A percentile compares a stretch with the other conserved stretches of the same genome.
Conservation (phyloP, 306 rosid species). For the Vigna angularis region DNA sequence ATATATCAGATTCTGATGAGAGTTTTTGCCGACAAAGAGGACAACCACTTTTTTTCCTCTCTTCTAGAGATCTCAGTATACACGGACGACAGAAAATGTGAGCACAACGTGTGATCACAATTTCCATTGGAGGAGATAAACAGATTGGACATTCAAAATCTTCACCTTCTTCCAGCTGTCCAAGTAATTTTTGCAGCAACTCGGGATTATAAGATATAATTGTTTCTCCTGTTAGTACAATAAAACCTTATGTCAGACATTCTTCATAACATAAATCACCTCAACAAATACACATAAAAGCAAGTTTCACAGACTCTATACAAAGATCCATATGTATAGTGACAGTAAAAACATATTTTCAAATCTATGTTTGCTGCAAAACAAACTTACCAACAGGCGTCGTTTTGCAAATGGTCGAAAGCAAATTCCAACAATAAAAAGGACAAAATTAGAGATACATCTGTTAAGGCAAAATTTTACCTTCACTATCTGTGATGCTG, state of each 20-base stretch:
- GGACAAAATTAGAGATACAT: not conserved
- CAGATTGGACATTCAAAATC: conserved; percentile 93
- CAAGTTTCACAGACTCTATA: not conserved
- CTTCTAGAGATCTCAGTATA: conserved; percentile 63
- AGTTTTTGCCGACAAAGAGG: conserved; percentile 81
- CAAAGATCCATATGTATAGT: not conserved
- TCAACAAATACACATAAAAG: not conserved
- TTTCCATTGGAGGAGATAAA: conserved; percentile 62
- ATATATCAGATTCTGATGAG: conserved; percentile 61
- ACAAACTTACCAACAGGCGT: no score
- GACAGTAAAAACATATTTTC: not conserved
- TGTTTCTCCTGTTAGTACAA: conserved; percentile 50
- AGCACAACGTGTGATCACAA: conserved; percentile 76
- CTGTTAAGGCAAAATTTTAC: conserved; percentile 43
- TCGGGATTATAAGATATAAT: conserved; percentile 73
- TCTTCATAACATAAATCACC: not conserved
- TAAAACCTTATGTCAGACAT: not conserved
- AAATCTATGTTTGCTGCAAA: no score
- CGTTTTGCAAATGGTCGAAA: no score
- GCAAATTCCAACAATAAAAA: no score
- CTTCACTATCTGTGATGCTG: conserved; percentile 63
- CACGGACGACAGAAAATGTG: conserved; percentile 79
- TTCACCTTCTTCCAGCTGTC: conserved; percentile 77
- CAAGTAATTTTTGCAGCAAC: conserved; percentile 67
- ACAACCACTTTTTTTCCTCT: conserved; percentile 55